A percentile compares a stretch with the other conserved stretches of the same genome.
Conservation (phyloP, 2,329 filamentous ascomycete species). For the Scedosporium minutisporum region DNA sequence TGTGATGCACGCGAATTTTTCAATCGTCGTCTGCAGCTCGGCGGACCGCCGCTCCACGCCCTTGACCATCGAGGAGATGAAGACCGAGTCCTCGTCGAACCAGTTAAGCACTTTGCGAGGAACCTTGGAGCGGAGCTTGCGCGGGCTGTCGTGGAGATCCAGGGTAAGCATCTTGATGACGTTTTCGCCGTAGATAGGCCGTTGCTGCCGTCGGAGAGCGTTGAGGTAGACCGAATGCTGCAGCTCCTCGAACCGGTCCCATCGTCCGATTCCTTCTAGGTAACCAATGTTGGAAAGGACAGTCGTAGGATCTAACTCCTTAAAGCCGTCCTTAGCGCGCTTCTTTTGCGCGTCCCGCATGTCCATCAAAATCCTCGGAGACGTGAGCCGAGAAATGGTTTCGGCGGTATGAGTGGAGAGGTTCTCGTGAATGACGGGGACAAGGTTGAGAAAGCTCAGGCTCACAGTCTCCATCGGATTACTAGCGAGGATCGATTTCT, state of each 20-base stretch:
- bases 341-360: slow-evolving; percentile 61
- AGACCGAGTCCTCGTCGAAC: slow-evolving; percentile 61
- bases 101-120: slow-evolving; percentile 60
- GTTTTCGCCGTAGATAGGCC: slow-evolving; percentile 70
- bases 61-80: slow-evolving; percentile 59
- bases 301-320: slow-evolving; percentile 53
- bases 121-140: slow-evolving; percentile 49
- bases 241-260: slow-evolving; percentile 65
- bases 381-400: slow-evolving; percentile 55
- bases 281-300: slow-evolving; percentile 61
- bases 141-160: slow-evolving; percentile 47
- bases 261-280: slow-evolving; percentile 61
- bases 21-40: slow-evolving; percentile 63
- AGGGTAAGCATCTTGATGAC: slow-evolving; percentile 68
- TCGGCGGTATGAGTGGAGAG: slow-evolving; percentile 46
- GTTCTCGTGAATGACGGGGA: slow-evolving; percentile 61
- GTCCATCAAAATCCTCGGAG: slow-evolving; percentile 58
- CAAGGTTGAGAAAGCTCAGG: slow-evolving; percentile 68
- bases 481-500: slow-evolving; percentile 52
- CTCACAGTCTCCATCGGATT: slow-evolving; percentile 56
- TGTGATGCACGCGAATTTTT: slow-evolving; percentile 86
- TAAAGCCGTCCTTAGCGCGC: slow-evolving; percentile 45
- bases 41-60: slow-evolving; percentile 65
- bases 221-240: slow-evolving; percentile 76
- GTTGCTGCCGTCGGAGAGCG: slow-evolving; percentile 66